phyloP scores from a whole-genome alignment of 1,139 yeast species.

The Taiozyma sp. region DNA sequence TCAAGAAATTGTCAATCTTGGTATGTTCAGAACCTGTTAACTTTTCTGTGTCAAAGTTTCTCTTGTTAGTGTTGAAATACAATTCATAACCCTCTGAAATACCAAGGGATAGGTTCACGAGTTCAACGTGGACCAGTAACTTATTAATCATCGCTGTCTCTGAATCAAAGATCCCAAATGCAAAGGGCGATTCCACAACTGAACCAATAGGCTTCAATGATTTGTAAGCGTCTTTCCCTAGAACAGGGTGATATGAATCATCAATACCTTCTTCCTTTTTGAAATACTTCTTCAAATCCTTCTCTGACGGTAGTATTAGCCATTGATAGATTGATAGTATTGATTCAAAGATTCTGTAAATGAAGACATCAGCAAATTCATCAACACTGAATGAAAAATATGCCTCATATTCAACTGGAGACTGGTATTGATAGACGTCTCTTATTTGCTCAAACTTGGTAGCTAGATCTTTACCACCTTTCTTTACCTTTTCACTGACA shows the following conservation, averaged over 20 bases:
- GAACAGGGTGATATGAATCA: constrained; percentile 12
- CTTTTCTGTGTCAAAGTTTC: constrained; percentile 7
- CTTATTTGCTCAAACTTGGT: constrained; percentile 3
- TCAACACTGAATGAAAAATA: constrained; percentile 13
- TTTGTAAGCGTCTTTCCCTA: constrained; percentile 7
- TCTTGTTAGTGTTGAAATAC: constrained; percentile 15
- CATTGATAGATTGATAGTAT: constrained; percentile 10
- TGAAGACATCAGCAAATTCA: constrained; percentile 17
- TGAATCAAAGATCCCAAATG: constrained; percentile 19
- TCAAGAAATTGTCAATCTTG: constrained; percentile 20
- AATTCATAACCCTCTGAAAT: constrained; percentile 23
- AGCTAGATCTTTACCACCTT: constrained; percentile 1
- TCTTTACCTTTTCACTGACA: constrained; percentile 6
- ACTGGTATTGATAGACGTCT: constrained; percentile 13
- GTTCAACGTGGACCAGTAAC: constrained; percentile 20
- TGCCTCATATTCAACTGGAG: constrained; percentile 14
- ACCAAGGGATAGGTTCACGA: constrained; percentile 16
- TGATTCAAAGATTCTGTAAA: constrained; percentile 9
- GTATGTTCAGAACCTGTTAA: constrained; percentile 18
- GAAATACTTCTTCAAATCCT: constrained; percentile 9
- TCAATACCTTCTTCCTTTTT: constrained; percentile 8
- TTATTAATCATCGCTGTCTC: constrained; percentile 16
- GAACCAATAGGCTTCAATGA: constrained; percentile 22
- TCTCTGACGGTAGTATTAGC: constrained; percentile 6
- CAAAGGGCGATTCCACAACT: constrained; percentile 16